Base-by-base conservation (phyloP, 169 alveolate genomes). In the Plasmodium vivax region DNA sequence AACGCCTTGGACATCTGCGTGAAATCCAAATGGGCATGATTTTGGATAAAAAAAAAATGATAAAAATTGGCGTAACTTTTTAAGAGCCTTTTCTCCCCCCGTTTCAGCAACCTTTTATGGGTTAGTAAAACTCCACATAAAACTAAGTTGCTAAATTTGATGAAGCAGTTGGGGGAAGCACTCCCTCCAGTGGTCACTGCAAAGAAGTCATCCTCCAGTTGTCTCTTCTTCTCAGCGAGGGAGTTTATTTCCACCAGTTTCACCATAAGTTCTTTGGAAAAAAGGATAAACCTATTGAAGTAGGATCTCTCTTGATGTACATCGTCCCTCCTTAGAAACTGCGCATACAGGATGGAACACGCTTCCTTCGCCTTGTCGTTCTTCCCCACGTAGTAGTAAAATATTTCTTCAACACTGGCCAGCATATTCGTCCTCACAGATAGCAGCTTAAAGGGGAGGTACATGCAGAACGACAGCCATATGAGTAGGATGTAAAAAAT, bases 311-410 rank as follows among this genome's bases (percentile, higher is more conserved):
- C 45, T n/a, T 75, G 7, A 45, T 80, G 47, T 5, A 87, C 94
- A 32, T 87, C 94, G 16, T 75, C 72, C 71, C 94, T 87, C 19
- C 88, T 54, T 79, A 87, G 56, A 87, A 87, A 87, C 19, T 87
- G 88, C 0, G 94, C 8, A 87, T 87, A 87, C 45, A 87, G 16
- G 12, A 87, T 54, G 36, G 94, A 87, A 75, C 94, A 87, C 0
- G 94, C 94, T 41, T 87, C 94, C 71, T 87, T 87, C 45, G 94
- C 62, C 79, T 87, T 87, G 19, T 87, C 94, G 71, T 87, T 75
- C 82, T 77, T 75, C 82, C 68, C 71, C 32, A 87, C 72, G 82
- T 87, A 87, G 82, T 87, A 87, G 72, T 77, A 87, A 87, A 56
- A 87, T 77, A 87, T 87, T 77, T 87, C 94, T 54, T 87, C 81